These are phyloP conservation scores for Epichloe festucae DNA, from an alignment of 2,329 filamentous ascomycete genomes.

Conservation along the genomic window DNA sequence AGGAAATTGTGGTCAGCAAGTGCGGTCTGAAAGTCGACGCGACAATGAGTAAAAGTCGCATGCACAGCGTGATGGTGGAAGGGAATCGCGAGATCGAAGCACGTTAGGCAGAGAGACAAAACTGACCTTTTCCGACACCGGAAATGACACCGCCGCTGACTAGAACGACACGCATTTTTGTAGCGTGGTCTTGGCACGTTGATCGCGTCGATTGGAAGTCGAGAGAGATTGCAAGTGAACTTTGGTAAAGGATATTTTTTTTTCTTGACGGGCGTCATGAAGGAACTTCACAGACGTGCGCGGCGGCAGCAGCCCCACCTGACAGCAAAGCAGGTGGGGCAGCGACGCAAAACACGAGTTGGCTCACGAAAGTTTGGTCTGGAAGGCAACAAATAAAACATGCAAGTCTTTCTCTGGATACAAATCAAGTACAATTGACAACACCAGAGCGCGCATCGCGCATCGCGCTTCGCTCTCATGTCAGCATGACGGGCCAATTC, in stretches of 20 bases:
- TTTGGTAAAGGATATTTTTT: not conserved
- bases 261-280: not conserved
- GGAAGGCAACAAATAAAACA: not conserved
- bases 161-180: conserved; percentile 17
- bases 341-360: not conserved
- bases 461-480: no score
- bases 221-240: not conserved
- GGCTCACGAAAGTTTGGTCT: no score
- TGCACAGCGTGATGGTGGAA: not conserved
- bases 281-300: not conserved
- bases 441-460: no score
- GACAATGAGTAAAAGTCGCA: not conserved
- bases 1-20: not conserved
- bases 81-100: not conserved
- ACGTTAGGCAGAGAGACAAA: not conserved
- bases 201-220: not conserved
- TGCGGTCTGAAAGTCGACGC: not conserved
- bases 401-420: no score
- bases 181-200: not conserved
- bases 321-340: not conserved
- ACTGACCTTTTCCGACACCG: conserved; percentile 45
- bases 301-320: not conserved
- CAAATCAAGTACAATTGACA: no score
- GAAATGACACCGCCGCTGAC: conserved; percentile 36
- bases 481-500: no score